These are phyloP conservation scores for Chloranthus sessilifolius DNA, from an alignment of 164 flowering plant species.

Conservation along the genomic window DNA sequence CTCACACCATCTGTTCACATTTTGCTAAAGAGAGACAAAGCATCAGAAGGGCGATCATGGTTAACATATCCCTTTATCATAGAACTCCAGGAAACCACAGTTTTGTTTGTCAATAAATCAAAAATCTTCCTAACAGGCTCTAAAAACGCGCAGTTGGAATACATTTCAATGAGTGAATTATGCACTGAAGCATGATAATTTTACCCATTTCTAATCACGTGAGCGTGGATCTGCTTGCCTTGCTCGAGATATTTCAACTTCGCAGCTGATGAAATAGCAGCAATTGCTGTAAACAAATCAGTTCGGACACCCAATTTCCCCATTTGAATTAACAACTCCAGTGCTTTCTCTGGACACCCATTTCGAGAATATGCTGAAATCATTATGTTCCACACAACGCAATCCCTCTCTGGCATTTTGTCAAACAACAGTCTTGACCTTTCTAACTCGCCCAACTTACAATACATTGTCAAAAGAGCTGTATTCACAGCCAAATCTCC, in stretches of 20 bases:
- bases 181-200: conserved; percentile 43
- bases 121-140: conserved; percentile 32
- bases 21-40: conserved; percentile 34
- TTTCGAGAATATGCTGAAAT: conserved; percentile 37
- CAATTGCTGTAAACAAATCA: conserved; percentile 45
- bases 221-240: conserved; percentile 51
- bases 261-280: conserved; percentile 38
- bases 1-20: conserved; percentile 43
- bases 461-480: conserved; percentile 50
- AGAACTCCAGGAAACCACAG: conserved; percentile 51
- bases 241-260: conserved; percentile 32
- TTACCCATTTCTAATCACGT: conserved; percentile 38
- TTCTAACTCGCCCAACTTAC: conserved; percentile 36
- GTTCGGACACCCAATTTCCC: conserved; percentile 31
- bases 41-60: conserved; percentile 31
- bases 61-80: conserved; percentile 47
- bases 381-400: conserved; percentile 55
- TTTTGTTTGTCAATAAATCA: conserved; percentile 27
- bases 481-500: conserved; percentile 35
- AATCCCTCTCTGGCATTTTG: conserved; percentile 37
- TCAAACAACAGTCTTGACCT: conserved; percentile 36
- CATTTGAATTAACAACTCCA: conserved; percentile 36
- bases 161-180: conserved; percentile 63
- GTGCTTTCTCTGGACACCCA: conserved; percentile 32
- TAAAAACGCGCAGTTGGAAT: conserved; percentile 33